phyloP scores from a whole-genome alignment of 768 basidiomycete species.

The Phlebiopsis flavidoalba region DNA sequence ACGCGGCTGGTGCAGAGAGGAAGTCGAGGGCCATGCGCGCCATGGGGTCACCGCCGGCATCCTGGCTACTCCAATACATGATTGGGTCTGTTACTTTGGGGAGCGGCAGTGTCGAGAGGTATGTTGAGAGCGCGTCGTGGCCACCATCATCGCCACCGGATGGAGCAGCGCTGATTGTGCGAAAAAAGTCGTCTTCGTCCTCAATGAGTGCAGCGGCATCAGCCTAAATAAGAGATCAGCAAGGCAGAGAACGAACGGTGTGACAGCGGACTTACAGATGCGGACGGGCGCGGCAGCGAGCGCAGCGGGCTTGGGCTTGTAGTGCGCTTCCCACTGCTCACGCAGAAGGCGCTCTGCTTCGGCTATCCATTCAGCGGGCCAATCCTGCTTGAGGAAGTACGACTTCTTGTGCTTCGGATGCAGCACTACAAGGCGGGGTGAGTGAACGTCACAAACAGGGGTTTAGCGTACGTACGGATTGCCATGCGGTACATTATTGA shows the following conservation, averaged over 20 bases:
- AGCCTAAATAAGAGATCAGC: neutral
- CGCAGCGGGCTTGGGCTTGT: too few species aligned
- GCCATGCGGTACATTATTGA: conserved; percentile 12
- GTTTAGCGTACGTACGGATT: conserved; percentile 17
- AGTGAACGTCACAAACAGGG: too few species aligned
- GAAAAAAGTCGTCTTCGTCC: too few species aligned
- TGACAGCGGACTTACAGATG: neutral
- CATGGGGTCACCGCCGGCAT: neutral
- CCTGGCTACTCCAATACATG: neutral
- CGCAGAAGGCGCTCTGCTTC: conserved; percentile 9
- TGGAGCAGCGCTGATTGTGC: too few species aligned
- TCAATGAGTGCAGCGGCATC: too few species aligned
- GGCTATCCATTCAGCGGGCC: conserved; percentile 25
- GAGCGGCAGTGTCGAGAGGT: neutral
- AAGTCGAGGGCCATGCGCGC: conserved; percentile 8
- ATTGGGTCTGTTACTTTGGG: neutral
- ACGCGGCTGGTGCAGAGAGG: too few species aligned
- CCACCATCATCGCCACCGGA: too few species aligned
- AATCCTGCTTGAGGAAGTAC: conserved; percentile 21
- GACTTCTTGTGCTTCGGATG: conserved; percentile 22
- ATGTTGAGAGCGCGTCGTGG: too few species aligned
- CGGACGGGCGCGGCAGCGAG: too few species aligned
- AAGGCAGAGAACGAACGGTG: neutral
- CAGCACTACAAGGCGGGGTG: too few species aligned
- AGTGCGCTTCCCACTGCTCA: too few species aligned